Percentiles rank a stretch among this genome's conserved stretches.
Conservation (phyloP, 495 filamentous ascomycete species). For the Acidiella bohemica region DNA sequence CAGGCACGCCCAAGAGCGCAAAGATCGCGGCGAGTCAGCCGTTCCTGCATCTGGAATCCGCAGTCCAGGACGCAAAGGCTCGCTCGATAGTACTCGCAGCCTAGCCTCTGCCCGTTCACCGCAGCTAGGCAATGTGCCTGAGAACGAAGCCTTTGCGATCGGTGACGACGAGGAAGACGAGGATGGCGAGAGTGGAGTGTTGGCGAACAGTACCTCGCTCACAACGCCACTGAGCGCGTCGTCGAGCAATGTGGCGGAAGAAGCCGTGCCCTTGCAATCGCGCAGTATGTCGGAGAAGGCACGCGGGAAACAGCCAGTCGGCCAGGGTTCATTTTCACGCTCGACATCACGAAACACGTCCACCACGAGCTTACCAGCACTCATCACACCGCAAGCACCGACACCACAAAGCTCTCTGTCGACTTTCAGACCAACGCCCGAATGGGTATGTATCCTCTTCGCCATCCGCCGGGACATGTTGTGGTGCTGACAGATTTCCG, state of each 20-base stretch:
- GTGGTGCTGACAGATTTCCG: background rate
- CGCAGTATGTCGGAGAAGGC: slow-evolving; percentile 98
- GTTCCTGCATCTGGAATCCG: slow-evolving; percentile 26
- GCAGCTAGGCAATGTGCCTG: slow-evolving; percentile 62
- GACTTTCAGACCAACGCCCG: slow-evolving; percentile 62
- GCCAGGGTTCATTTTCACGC: slow-evolving; percentile 67
- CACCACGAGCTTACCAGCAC: slow-evolving; percentile 62
- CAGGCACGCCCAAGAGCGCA: slow-evolving; percentile 56
- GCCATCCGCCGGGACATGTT: slow-evolving; percentile 9
- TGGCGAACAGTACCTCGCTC: background rate
- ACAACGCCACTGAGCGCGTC: slow-evolving; percentile 7
- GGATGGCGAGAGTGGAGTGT: slow-evolving; percentile 38
- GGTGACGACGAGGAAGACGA: slow-evolving; percentile 72
- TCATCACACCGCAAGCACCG: slow-evolving; percentile 42
- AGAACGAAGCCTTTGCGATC: slow-evolving; percentile 74
- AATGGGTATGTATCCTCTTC: slow-evolving; percentile 44
- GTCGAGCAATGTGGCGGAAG: slow-evolving; percentile 43
- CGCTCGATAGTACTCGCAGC: slow-evolving; percentile 58
- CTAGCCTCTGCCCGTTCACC: slow-evolving; percentile 48
- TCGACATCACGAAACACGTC: slow-evolving; percentile 92
- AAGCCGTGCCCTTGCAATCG: slow-evolving; percentile 75
- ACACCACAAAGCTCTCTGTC: slow-evolving; percentile 29
- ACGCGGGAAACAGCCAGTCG: slow-evolving; percentile 89
- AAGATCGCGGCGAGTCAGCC: slow-evolving; percentile 40
- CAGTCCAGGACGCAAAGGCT: slow-evolving; percentile 40